Percentiles rank a stretch among this genome's conserved stretches.
Evolutionary conservation across 2,329 filamentous ascomycete genomes (phyloP).

Genomic region (Fusarium coicis): DNA sequence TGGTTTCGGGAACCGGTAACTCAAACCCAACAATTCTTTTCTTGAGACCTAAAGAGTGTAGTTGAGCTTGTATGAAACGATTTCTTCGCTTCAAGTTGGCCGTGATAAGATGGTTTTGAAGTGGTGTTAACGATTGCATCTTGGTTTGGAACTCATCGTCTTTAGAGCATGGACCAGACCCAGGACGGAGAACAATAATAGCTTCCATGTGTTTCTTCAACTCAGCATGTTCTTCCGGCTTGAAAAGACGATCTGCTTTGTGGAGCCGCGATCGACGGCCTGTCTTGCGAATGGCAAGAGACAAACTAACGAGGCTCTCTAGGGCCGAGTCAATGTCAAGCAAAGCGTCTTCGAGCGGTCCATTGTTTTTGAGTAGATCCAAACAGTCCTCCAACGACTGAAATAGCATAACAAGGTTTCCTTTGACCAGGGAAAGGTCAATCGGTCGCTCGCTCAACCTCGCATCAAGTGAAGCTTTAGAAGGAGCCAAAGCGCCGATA

Average conservation of each 20-base stretch:
- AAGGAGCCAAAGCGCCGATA: accelerated
- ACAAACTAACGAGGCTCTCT: not conserved
- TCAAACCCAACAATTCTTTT: not conserved
- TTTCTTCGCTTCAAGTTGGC: not conserved
- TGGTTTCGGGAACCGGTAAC: too few relatives aligned
- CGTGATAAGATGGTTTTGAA: not conserved
- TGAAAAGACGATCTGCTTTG: not conserved
- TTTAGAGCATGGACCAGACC: accelerated
- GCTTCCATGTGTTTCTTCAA: not conserved
- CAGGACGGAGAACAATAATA: accelerated
- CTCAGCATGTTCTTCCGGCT: not conserved
- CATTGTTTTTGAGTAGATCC: accelerated
- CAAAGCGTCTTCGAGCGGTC: accelerated
- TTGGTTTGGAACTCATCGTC: accelerated
- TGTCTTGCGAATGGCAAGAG: not conserved
- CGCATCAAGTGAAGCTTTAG: not conserved
- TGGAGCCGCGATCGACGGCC: accelerated
- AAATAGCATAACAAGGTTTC: not conserved
- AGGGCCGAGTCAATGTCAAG: not conserved
- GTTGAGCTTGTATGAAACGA: not conserved
- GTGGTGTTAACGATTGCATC: accelerated
- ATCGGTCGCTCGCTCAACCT: not conserved
- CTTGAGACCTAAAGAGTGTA: not conserved
- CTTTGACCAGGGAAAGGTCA: not conserved
- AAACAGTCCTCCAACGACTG: accelerated